Conservation (phyloP, 2,329 filamentous ascomycete genomes). For the Ceratocystis cubensis region DNA sequence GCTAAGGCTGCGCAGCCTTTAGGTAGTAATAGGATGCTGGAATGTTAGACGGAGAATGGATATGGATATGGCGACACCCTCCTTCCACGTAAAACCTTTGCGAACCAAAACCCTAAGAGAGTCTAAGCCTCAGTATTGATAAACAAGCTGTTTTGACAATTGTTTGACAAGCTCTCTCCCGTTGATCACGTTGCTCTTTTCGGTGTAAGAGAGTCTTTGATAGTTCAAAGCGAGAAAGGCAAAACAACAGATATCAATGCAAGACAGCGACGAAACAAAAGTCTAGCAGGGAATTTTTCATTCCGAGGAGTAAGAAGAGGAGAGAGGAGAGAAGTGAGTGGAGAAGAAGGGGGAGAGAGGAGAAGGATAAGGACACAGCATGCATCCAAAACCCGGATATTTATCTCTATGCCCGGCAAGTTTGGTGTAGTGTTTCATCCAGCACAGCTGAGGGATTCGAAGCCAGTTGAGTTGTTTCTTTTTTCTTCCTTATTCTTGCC, state of each 20-base stretch:
- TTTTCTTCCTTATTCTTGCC: neutral
- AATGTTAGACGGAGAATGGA: neutral
- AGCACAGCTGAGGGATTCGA: neutral
- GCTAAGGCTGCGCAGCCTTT: neutral
- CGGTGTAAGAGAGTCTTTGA: neutral
- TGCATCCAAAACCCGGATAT: neutral
- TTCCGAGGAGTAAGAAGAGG: neutral
- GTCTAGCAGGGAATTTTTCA: neutral
- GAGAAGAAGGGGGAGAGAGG: neutral
- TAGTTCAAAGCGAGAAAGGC: neutral
- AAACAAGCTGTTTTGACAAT: neutral
- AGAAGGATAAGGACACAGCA: neutral
- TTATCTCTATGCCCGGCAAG: neutral
- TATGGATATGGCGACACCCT: conserved; percentile 1
- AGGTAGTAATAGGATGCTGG: neutral
- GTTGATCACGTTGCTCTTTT: neutral
- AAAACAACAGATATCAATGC: neutral
- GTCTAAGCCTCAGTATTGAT: neutral
- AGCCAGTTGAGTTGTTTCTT: neutral
- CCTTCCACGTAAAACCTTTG: neutral
- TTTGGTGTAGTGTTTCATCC: conserved; percentile 1
- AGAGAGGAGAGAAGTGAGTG: neutral
- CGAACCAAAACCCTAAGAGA: neutral
- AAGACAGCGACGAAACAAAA: conserved; percentile 2
- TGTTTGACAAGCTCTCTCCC: conserved; percentile 2